Evolutionary conservation across 179 eudicot genomes (phyloP).

Genomic region (Silene coronaria): DNA sequence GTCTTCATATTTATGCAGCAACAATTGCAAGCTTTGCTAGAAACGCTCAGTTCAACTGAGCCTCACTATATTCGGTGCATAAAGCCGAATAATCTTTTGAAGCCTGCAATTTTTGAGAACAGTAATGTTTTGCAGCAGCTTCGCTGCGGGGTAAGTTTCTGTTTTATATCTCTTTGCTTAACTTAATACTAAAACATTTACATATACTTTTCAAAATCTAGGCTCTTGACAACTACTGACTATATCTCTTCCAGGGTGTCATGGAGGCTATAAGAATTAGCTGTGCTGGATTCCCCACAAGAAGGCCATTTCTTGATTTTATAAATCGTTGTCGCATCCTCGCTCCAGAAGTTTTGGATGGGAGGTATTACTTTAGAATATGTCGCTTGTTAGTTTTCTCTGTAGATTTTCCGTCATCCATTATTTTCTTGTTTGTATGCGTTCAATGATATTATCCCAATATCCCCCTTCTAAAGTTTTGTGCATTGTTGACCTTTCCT

Average conservation of each 20-base stretch:
- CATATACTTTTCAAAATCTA: neutral
- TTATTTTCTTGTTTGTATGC: neutral
- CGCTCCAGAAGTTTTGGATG: constrained; percentile 57
- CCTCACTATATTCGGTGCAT: constrained; percentile 92
- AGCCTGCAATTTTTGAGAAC: constrained; percentile 86
- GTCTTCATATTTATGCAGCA: constrained; percentile 43
- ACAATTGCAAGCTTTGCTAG: constrained; percentile 83
- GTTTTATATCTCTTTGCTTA: constrained; percentile 7
- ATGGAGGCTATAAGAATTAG: constrained; percentile 97
- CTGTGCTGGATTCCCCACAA: constrained; percentile 90
- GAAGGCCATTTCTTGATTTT: constrained; percentile 70
- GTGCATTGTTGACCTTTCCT: constrained; percentile 20
- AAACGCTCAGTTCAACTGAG: constrained; percentile 83
- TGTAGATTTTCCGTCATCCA: neutral
- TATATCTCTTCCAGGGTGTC: constrained; percentile 55
- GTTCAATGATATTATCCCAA: neutral
- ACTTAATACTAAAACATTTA: neutral
- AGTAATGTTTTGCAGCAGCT: constrained; percentile 77
- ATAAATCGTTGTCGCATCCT: constrained; percentile 62
- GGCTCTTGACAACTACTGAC: constrained; percentile 9
- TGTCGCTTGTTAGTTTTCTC: neutral
- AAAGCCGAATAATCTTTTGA: constrained; percentile 83
- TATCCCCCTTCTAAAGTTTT: neutral
- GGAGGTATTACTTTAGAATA: constrained; percentile 44
- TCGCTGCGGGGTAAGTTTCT: constrained; percentile 71